Percentiles rank a stretch among this genome's conserved stretches.
Evolutionary conservation across 257 asterid species (phyloP).

Genomic region (Eucommia ulmoides): DNA sequence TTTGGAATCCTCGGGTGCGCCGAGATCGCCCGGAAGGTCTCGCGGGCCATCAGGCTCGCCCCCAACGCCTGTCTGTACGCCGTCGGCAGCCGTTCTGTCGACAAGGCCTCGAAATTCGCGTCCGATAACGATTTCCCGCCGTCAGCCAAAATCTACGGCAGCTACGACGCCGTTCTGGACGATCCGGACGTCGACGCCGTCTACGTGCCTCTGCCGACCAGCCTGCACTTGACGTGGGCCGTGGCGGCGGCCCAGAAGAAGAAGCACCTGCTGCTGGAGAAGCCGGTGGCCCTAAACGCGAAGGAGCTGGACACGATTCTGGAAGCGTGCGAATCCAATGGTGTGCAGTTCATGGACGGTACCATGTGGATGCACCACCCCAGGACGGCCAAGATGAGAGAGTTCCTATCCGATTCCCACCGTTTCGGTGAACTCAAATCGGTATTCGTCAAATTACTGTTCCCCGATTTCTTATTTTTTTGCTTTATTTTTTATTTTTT

Average conservation of each 20-base stretch:
- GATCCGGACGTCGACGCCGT: conserved; percentile 35
- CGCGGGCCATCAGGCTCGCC: conserved; percentile 25
- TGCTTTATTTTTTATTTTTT: too few relatives aligned
- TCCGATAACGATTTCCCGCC: conserved; percentile 19
- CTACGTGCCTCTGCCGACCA: conserved; percentile 33
- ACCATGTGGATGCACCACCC: conserved; percentile 44
- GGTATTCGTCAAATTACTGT: conserved; percentile 1
- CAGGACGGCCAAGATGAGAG: conserved; percentile 19
- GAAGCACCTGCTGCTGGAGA: conserved; percentile 31
- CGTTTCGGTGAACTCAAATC: conserved; percentile 27
- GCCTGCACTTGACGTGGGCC: conserved; percentile 32
- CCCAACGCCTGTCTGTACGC: conserved; percentile 21
- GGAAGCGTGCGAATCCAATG: conserved; percentile 29
- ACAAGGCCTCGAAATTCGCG: conserved; percentile 26
- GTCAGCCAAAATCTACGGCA: conserved; percentile 18
- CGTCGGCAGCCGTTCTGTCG: conserved; percentile 30
- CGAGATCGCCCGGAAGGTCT: conserved; percentile 25
- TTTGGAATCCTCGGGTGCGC: conserved; percentile 40
- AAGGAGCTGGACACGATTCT: conserved; percentile 26
- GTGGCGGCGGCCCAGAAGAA: conserved; percentile 27
- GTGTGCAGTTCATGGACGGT: conserved; percentile 36
- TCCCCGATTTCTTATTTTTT: neutral
- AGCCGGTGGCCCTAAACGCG: conserved; percentile 31
- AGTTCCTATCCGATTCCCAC: conserved; percentile 17
- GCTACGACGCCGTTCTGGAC: conserved; percentile 34